Percentiles rank a stretch among this genome's conserved stretches.
These are phyloP conservation scores for Chamaecyparis obtusa DNA, from an alignment of 75 land plant genomes.

Conservation along the genomic window DNA sequence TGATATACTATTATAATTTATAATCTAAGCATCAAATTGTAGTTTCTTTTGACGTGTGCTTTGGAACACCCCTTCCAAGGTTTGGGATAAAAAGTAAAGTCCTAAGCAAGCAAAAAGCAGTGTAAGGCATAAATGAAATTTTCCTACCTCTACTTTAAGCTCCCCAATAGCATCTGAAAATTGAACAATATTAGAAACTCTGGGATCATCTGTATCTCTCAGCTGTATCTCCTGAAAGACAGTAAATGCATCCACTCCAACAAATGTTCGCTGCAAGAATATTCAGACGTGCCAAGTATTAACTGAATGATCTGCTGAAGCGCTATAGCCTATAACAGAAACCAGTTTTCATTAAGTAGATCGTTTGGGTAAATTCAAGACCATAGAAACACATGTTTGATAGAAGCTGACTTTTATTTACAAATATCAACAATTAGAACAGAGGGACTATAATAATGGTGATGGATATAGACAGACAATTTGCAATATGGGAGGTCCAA, in stretches of 20 bases:
- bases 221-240: conserved; percentile 88
- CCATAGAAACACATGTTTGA: neutral
- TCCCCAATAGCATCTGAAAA: conserved; percentile 93
- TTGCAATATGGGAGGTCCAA: neutral
- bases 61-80: neutral
- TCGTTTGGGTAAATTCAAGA: neutral
- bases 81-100: conserved; percentile 1
- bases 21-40: neutral
- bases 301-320: neutral
- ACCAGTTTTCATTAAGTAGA: neutral
- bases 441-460: neutral
- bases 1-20: neutral
- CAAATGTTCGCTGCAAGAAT: conserved; percentile 88
- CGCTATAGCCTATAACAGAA: neutral
- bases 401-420: neutral
- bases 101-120: neutral
- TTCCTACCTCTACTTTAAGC: conserved; percentile 90
- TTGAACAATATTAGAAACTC: conserved; percentile 82
- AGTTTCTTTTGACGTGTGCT: neutral
- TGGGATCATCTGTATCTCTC: conserved; percentile 61
- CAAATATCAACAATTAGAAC: neutral
- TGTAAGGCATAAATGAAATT: neutral
- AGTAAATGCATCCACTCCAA: conserved; percentile 83
- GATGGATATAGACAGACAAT: neutral
- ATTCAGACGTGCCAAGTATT: conserved; percentile 1